Evolutionary conservation across 129 eudicot species (phyloP).

Genomic region (Pittosporum tobira): DNA sequence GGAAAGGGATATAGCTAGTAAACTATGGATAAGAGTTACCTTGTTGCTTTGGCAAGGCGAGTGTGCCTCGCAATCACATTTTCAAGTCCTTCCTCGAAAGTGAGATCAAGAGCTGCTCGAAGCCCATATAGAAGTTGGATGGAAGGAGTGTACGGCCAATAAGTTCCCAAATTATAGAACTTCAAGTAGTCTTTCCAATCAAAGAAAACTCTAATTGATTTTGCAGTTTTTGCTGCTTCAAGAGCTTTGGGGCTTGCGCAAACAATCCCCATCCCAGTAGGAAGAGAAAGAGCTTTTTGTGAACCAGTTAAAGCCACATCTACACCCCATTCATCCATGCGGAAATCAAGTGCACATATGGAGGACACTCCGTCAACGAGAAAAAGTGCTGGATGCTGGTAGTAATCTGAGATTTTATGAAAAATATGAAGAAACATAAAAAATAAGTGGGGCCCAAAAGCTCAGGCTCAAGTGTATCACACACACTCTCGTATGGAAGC

Average conservation of each 20-base stretch:
- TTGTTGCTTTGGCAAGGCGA: conserved; percentile 86
- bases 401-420: conserved; percentile 71
- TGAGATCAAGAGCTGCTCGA: conserved; percentile 85
- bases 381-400: conserved; percentile 87
- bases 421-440: neutral
- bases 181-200: conserved; percentile 97
- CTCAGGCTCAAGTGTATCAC: too few relatives aligned
- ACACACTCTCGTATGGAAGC: too few relatives aligned
- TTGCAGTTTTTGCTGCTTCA: conserved; percentile 81
- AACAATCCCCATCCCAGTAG: conserved; percentile 92
- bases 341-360: conserved; percentile 94
- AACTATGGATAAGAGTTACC: too few relatives aligned
- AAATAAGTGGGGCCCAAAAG: too few relatives aligned
- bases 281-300: conserved; percentile 95
- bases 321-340: conserved; percentile 99
- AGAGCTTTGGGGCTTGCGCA: conserved; percentile 96
- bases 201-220: conserved; percentile 82
- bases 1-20: too few relatives aligned
- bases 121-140: conserved; percentile 90
- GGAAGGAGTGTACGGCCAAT: conserved; percentile 99
- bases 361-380: conserved; percentile 97
- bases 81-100: conserved; percentile 95
- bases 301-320: conserved; percentile 99
- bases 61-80: conserved; percentile 89
- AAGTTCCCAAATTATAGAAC: conserved; percentile 89